A percentile compares a stretch with the other conserved stretches of the same genome.
These are phyloP conservation scores for Lavandula angustifolia DNA, from an alignment of 257 asterid genomes.

Conservation along the genomic window DNA sequence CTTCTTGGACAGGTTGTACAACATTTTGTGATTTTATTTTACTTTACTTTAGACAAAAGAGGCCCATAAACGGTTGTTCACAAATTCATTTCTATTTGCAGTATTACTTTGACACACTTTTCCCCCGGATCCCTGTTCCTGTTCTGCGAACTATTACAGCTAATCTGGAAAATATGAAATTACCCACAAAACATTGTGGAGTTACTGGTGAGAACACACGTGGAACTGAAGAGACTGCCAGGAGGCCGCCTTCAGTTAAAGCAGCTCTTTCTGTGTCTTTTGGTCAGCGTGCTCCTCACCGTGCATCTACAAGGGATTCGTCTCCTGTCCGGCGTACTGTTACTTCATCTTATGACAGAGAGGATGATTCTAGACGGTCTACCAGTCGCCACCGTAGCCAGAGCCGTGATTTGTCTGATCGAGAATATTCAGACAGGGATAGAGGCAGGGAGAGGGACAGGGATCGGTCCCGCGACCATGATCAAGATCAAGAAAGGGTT, in stretches of 20 bases:
- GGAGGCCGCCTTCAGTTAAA: conserved; percentile 98
- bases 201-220: conserved; percentile 86
- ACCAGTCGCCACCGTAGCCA: conserved; percentile 61
- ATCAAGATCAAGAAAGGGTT: conserved; percentile 24
- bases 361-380: conserved; percentile 56
- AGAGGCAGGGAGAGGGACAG: conserved; percentile 43
- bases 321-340: conserved; percentile 86
- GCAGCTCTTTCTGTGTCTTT: conserved; percentile 98
- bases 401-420: conserved; percentile 72
- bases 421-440: conserved; percentile 52
- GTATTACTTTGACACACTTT: conserved; percentile 94
- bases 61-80: conserved; percentile 13
- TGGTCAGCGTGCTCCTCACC: conserved; percentile 99
- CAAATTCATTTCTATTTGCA: conserved; percentile 46
- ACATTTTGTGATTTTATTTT: conserved; percentile 5
- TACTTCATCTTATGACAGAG: conserved; percentile 57
- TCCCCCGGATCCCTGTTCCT: conserved; percentile 94
- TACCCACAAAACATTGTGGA: conserved; percentile 83
- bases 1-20: conserved; percentile 91
- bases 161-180: conserved; percentile 81
- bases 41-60: neutral
- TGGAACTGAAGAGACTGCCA: conserved; percentile 91
- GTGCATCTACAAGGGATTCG: conserved; percentile 95
- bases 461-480: conserved; percentile 14
- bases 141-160: conserved; percentile 66